Conservation (phyloP, 768 basidiomycete genomes). For the Hygrocybe coccinea region DNA sequence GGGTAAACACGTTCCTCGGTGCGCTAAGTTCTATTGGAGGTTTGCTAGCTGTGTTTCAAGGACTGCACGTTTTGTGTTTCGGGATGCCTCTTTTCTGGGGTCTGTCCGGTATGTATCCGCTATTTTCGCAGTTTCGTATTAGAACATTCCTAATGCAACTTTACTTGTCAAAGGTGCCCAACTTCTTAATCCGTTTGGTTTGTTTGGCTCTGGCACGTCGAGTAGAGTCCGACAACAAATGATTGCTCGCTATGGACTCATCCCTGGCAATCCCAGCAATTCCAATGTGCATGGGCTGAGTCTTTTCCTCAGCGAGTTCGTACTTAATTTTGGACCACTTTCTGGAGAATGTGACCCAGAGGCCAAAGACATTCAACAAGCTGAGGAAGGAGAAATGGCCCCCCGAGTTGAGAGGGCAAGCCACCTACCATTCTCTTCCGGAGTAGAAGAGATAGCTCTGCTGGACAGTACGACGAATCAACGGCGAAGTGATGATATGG, state of each 20-base stretch:
- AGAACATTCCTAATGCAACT: not conserved
- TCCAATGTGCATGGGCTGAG: not conserved
- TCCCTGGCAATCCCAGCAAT: not conserved
- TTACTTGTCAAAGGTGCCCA: not conserved
- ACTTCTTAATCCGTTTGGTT: not conserved
- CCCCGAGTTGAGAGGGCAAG: too few relatives aligned
- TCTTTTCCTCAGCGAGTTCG: not conserved
- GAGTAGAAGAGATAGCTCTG: too few relatives aligned
- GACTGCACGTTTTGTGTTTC: not conserved
- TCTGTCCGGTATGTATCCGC: not conserved
- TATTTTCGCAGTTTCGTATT: not conserved
- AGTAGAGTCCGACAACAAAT: not conserved
- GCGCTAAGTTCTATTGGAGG: not conserved
- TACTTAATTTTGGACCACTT: not conserved
- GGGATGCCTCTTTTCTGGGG: not conserved
- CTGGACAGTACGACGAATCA: too few relatives aligned
- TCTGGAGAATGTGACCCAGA: too few relatives aligned
- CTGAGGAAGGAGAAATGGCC: too few relatives aligned
- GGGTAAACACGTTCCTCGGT: not conserved
- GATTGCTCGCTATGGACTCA: not conserved
- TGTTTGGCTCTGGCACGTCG: not conserved
- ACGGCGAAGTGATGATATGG: too few relatives aligned
- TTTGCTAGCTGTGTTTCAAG: not conserved
- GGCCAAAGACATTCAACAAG: too few relatives aligned
- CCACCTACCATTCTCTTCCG: too few relatives aligned